Percentiles rank a stretch among this genome's conserved stretches.
These are phyloP conservation scores for Adansonia grandidieri DNA, from an alignment of 441 rosid species.

Conservation along the genomic window DNA sequence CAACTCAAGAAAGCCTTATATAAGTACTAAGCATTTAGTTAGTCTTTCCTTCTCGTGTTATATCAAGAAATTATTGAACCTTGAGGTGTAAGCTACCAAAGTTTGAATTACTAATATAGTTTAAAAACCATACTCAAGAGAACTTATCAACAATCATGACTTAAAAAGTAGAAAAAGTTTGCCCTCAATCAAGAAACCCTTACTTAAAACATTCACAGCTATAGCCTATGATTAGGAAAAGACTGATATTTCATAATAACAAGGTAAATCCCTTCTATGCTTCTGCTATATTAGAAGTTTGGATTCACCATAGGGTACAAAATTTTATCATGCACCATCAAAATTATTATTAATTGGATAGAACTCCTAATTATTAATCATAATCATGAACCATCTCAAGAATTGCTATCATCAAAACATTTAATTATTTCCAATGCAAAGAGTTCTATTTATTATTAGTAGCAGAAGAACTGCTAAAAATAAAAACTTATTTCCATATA, in stretches of 20 bases:
- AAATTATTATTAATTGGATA: conserved; percentile 11
- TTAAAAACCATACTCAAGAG: background rate
- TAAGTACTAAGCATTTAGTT: background rate
- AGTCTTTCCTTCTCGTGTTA: conserved; percentile 10
- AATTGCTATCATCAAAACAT: background rate
- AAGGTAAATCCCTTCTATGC: background rate
- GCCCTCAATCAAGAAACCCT: background rate
- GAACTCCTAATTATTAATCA: background rate
- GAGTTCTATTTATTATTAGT: background rate
- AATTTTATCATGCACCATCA: background rate
- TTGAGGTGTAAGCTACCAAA: background rate
- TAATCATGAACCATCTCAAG: background rate
- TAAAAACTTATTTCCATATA: background rate
- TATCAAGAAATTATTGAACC: background rate
- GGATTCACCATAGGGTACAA: background rate
- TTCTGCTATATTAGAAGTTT: background rate
- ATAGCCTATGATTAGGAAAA: background rate
- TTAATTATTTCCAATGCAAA: background rate
- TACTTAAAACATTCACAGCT: background rate
- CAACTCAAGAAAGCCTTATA: background rate
- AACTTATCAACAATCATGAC: background rate
- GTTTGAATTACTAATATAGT: background rate
- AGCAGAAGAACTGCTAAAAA: background rate
- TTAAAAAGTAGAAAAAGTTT: background rate
- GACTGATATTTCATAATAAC: background rate